Percentiles rank a stretch among this genome's conserved stretches.
Evolutionary conservation across 192 early-diverging fungal genomes (phyloP).

Genomic region (Rhizophagus sp.): DNA sequence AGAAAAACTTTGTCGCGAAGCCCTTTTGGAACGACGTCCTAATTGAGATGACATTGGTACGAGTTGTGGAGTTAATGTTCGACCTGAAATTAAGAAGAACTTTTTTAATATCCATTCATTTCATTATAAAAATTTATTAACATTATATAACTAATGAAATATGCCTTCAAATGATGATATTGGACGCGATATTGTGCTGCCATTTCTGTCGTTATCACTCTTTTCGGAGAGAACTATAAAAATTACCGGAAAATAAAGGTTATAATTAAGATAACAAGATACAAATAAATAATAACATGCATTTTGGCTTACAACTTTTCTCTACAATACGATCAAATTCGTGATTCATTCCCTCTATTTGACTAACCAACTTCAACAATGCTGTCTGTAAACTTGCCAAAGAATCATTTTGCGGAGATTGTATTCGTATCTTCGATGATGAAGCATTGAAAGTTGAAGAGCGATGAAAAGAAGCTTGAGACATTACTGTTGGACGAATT

Average conservation of each 20-base stretch:
- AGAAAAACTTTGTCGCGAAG: conserved; percentile 22
- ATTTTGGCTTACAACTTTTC: conserved; percentile 36
- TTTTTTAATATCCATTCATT: not conserved
- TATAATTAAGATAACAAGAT: not conserved
- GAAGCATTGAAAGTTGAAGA: not conserved
- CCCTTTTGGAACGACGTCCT: not conserved
- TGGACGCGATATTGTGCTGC: not conserved
- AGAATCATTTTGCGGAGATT: conserved; percentile 6
- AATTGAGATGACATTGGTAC: not conserved
- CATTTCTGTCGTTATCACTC: not conserved
- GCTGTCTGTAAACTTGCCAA: conserved; percentile 35
- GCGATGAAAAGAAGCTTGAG: not conserved
- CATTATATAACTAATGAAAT: not conserved
- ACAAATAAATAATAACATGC: not conserved
- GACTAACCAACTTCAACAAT: conserved; percentile 40
- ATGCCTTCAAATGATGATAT: not conserved
- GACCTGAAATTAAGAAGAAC: not conserved
- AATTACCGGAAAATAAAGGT: not conserved
- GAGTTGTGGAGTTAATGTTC: not conserved
- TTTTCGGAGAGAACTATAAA: not conserved
- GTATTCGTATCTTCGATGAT: not conserved
- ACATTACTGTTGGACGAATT: not conserved
- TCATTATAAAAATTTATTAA: not conserved
- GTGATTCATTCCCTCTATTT: conserved; percentile 46
- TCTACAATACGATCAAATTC: conserved; percentile 48